Conservation (phyloP, 1,284 basidiomycete genomes). For the Hemileccinum hortonii region DNA sequence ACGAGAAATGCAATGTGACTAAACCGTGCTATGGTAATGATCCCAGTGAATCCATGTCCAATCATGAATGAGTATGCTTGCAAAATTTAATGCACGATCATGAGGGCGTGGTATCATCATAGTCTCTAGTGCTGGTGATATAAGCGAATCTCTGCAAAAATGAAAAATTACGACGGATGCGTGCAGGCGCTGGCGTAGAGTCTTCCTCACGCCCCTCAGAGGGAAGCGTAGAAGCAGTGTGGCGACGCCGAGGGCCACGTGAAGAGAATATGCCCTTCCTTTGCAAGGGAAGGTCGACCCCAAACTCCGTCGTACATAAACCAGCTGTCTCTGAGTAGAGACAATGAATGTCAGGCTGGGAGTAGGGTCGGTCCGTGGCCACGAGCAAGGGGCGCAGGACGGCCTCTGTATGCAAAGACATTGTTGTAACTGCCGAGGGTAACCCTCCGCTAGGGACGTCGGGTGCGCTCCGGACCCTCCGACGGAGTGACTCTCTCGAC, state of each 20-base stretch:
- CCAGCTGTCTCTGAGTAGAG: constrained; percentile 21
- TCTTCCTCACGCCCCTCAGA: constrained; percentile 19
- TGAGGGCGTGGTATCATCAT: constrained; percentile 8
- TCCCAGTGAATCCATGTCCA: constrained; percentile 7
- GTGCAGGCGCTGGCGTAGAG: constrained; percentile 9
- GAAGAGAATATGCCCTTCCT: constrained; percentile 15
- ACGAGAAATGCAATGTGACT: constrained; percentile 20
- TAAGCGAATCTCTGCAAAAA: constrained; percentile 32
- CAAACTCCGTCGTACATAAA: constrained; percentile 22
- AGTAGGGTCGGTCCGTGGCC: constrained; percentile 27
- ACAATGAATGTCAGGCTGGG: constrained; percentile 32
- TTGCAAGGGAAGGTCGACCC: constrained; percentile 11
- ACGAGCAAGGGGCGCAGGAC: constrained; percentile 10
- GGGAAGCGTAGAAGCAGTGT: constrained; percentile 17
- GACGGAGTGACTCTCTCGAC: constrained; percentile 47
- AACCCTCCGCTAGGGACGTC: constrained; percentile 35
- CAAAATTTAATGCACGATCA: constrained; percentile 14
- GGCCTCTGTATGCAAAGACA: constrained; percentile 21
- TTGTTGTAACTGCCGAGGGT: constrained; percentile 27
- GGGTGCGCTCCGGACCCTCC: constrained; percentile 51
- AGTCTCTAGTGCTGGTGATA: constrained; percentile 9
- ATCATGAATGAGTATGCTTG: constrained; percentile 21
- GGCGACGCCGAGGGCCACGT: constrained; percentile 19
- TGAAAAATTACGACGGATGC: constrained; percentile 33
- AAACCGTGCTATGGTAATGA: constrained; percentile 8